Base-by-base conservation (phyloP, 2,329 filamentous ascomycete genomes). In the Cladosporium sp. region DNA sequence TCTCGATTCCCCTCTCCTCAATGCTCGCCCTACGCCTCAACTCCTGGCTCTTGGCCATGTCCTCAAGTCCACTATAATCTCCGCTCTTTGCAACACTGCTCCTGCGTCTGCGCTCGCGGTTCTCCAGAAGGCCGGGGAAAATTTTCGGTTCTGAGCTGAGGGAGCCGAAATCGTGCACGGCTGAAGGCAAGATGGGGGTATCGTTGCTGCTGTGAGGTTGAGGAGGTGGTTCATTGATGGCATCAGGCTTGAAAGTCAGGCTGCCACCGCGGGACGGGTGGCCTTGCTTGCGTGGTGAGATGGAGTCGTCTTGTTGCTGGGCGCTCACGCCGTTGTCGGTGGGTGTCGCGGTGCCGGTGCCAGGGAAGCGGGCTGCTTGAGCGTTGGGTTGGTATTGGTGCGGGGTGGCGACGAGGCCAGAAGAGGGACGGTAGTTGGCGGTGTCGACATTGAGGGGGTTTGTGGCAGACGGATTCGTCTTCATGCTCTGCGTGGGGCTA, bases 101-200 rank as follows among this genome's bases (percentile, higher is more conserved):
- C 19, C 52, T 22, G 22, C 52, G 25, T 25, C 54, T 22, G 42
- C 74, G 70, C 19, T 76, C 68, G 37, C 73, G 70, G 19, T 76
- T 74, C 54, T 75, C 77, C 11, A 91, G 81, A 34, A 92, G 81
- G 0, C 88, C 88, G 0, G 89, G 89, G 64, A 90, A 89, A 62
- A 90, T 84, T 62, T 80, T 82, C 11, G 88, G 88, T 70, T 90
- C 88, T 25, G 78, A 62, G 22, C 61, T 54, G 6, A 11, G 84
- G 69, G 64, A 83, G 79, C 57, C 76, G 65, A 60, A 81, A 76
- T 59, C 56, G 30, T 59, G 56, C 8, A 45, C 40, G 1, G 56
- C 22, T 4, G 56, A 49, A 74, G 70, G 64, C 74, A 69, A 30
- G 71, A 67, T 55, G 79, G 74, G 7, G 74, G 66, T 40, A 15